Conservation (phyloP, 495 filamentous ascomycete species). For the Hypoxylon rickii region DNA sequence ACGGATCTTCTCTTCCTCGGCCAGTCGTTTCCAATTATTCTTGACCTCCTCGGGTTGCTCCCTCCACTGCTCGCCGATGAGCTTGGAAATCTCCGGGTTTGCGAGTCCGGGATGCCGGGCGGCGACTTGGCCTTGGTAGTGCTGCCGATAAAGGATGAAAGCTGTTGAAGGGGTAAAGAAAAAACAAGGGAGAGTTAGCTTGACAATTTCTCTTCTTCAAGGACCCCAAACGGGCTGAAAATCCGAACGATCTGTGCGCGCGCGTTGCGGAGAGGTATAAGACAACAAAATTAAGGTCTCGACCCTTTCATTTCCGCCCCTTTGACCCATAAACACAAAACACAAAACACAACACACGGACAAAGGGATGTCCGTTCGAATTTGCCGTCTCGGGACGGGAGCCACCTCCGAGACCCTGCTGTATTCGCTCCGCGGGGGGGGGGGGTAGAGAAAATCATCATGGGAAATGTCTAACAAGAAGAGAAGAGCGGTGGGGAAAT, state of each 20-base stretch:
- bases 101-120: conserved; percentile 83
- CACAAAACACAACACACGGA: conserved; percentile 1
- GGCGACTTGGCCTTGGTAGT: conserved; percentile 82
- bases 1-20: conserved; percentile 91
- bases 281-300: conserved; percentile 33
- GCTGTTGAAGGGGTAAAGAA: conserved; percentile 57
- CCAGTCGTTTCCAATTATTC: conserved; percentile 84
- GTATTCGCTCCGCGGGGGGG: neutral
- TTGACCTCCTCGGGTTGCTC: conserved; percentile 74
- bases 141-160: conserved; percentile 96
- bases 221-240: conserved; percentile 1
- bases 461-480: neutral
- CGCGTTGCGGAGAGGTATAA: conserved; percentile 15
- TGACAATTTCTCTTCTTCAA: neutral
- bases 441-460: conserved; percentile 14
- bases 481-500: conserved; percentile 10
- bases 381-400: conserved; percentile 24
- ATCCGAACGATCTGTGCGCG: conserved; percentile 9
- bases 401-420: conserved; percentile 16
- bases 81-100: conserved; percentile 97
- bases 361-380: conserved; percentile 29
- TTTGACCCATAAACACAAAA: conserved; percentile 30
- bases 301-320: conserved; percentile 36
- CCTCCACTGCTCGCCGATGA: conserved; percentile 93
- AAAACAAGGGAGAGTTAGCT: conserved; percentile 27